Conservation (phyloP, 2,329 filamentous ascomycete species). For the Neurospora crassa region DNA sequence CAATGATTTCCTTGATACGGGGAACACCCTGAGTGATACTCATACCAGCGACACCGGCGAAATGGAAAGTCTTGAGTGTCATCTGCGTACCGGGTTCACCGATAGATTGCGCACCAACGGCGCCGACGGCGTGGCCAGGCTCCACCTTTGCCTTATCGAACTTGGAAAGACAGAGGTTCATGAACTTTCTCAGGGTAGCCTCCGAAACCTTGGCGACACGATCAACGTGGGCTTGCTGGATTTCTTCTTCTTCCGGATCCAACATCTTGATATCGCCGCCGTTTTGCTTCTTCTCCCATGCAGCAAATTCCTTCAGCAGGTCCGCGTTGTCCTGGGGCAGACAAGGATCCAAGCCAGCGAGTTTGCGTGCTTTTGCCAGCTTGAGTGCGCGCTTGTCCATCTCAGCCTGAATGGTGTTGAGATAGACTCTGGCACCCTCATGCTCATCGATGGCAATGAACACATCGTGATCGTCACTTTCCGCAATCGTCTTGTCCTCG, state of each 20-base stretch:
- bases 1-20: constrained; percentile 99
- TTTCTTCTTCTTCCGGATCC: constrained; percentile 4
- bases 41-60: constrained; percentile 98
- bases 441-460: constrained; percentile 63
- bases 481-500: constrained; percentile 37
- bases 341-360: constrained; percentile 38
- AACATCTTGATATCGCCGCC: constrained; percentile 8
- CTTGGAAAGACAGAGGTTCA: constrained; percentile 75
- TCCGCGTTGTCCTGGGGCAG: constrained; percentile 16
- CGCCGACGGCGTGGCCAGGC: constrained; percentile 90
- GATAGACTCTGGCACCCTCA: constrained; percentile 75
- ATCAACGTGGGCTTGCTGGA: constrained; percentile 41
- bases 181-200: constrained; percentile 64
- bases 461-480: constrained; percentile 31
- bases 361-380: constrained; percentile 43
- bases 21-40: constrained; percentile 98
- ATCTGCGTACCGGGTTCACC: constrained; percentile 98
- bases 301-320: constrained; percentile 17
- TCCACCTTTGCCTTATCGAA: constrained; percentile 88
- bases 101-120: constrained; percentile 94
- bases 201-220: constrained; percentile 77
- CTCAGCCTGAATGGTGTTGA: constrained; percentile 67
- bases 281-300: constrained; percentile 7
- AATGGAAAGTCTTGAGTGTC: constrained; percentile 99
- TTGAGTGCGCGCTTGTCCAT: constrained; percentile 53